Conservation (phyloP, 768 basidiomycete species). For the Collybia sp. region DNA sequence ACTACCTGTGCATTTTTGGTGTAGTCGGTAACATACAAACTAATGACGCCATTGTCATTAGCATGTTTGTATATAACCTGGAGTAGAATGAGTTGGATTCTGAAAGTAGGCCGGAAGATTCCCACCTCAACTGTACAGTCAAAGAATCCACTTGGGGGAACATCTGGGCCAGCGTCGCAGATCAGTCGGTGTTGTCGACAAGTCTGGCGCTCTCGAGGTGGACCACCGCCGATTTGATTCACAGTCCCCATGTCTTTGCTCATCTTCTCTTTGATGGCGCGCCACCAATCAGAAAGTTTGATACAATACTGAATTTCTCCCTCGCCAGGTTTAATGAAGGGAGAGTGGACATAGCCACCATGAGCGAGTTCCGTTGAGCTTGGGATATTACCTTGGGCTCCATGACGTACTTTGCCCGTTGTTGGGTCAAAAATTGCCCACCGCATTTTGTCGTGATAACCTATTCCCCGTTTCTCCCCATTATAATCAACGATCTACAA, state of each 20-base stretch:
- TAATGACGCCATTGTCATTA: conserved; percentile 33
- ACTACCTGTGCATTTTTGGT: conserved; percentile 34
- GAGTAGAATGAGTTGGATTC: not conserved
- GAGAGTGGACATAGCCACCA: conserved; percentile 35
- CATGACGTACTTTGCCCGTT: conserved; percentile 30
- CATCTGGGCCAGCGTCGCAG: conserved; percentile 42
- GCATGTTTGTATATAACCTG: conserved; percentile 46
- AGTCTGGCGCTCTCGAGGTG: conserved; percentile 2
- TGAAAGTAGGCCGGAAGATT: not conserved
- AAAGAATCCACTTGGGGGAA: conserved; percentile 46
- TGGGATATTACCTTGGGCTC: conserved; percentile 31
- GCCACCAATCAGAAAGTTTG: conserved; percentile 48
- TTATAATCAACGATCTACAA: conserved; percentile 27
- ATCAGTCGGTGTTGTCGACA: conserved; percentile 40
- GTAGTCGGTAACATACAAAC: conserved; percentile 65
- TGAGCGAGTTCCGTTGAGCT: conserved; percentile 24
- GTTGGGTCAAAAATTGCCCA: conserved; percentile 53
- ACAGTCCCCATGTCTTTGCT: conserved; percentile 5
- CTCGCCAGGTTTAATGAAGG: conserved; percentile 37
- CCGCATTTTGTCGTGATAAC: conserved; percentile 39
- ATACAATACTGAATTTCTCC: conserved; percentile 39
- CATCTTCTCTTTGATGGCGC: conserved; percentile 20
- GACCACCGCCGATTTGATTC: conserved; percentile 14
- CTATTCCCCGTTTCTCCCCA: conserved; percentile 30
- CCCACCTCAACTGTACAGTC: conserved; percentile 61